Evolutionary conservation across 352 stramenopile genomes (phyloP).

Genomic region (Pythium folliculosum): DNA sequence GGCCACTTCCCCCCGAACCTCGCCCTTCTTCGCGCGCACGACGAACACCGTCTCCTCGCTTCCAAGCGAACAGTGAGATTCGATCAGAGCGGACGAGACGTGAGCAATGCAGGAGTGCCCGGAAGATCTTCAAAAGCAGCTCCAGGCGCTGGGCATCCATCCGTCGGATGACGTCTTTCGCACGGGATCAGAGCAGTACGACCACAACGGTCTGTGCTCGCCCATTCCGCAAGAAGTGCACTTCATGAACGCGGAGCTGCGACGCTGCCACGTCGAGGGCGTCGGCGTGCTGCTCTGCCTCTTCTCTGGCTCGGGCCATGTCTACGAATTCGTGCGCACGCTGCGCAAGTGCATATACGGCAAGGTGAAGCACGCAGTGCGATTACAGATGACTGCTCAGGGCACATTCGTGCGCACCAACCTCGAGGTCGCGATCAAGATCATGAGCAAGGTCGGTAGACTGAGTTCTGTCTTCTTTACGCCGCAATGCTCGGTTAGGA

Average conservation of each 20-base stretch:
- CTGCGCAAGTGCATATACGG: slow-evolving; percentile 88
- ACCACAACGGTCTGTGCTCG: slow-evolving; percentile 78
- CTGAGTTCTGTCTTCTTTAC: background rate
- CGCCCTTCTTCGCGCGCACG: too few species aligned
- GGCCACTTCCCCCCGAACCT: too few species aligned
- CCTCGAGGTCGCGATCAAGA: slow-evolving; percentile 83
- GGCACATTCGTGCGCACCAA: slow-evolving; percentile 81
- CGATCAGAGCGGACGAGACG: background rate
- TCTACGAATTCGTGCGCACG: slow-evolving; percentile 87
- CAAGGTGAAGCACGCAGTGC: slow-evolving; percentile 87
- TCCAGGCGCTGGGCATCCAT: slow-evolving; percentile 81
- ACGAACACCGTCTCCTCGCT: too few species aligned
- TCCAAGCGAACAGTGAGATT: too few species aligned
- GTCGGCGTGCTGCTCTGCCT: slow-evolving; percentile 76
- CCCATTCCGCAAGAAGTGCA: slow-evolving; percentile 87
- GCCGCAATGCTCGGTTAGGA: background rate
- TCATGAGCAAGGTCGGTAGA: slow-evolving; percentile 82
- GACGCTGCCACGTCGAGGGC: slow-evolving; percentile 72
- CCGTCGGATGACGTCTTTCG: slow-evolving; percentile 82
- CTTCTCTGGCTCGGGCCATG: slow-evolving; percentile 77
- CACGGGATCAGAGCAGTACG: slow-evolving; percentile 72
- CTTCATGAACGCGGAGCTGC: slow-evolving; percentile 85
- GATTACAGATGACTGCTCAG: slow-evolving; percentile 71
- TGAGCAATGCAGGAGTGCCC: slow-evolving; percentile 51
- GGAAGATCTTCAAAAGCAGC: slow-evolving; percentile 72